Conservation (phyloP, 2,329 filamentous ascomycete genomes). For the Podosphaera aphanis region DNA sequence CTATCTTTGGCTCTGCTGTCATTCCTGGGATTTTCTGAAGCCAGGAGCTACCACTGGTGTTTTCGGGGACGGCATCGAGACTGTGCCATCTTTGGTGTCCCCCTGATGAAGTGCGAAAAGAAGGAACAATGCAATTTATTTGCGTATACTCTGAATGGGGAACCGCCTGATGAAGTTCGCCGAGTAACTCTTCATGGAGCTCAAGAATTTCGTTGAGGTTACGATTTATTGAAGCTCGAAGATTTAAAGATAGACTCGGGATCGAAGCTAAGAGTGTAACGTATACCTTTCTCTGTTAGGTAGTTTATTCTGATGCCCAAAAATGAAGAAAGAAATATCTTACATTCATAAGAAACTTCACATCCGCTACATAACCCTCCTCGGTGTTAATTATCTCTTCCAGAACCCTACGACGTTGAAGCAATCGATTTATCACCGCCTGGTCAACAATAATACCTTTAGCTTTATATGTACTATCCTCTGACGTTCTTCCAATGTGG, state of each 20-base stretch:
- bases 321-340: slow-evolving; percentile 27
- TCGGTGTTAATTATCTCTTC: slow-evolving; percentile 75
- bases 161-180: slow-evolving; percentile 45
- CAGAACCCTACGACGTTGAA: slow-evolving; percentile 55
- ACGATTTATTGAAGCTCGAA: slow-evolving; percentile 50
- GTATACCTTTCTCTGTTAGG: slow-evolving; percentile 32
- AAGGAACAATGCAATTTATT: slow-evolving; percentile 12
- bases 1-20: slow-evolving; percentile 33
- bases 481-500: slow-evolving; percentile 34
- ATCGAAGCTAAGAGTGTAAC: slow-evolving; percentile 52
- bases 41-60: slow-evolving; percentile 19
- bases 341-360: slow-evolving; percentile 73
- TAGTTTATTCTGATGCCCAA: slow-evolving; percentile 20
- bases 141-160: slow-evolving; percentile 43
- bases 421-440: slow-evolving; percentile 43
- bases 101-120: not conserved
- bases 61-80: slow-evolving; percentile 14
- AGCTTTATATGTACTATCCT: slow-evolving; percentile 40
- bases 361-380: slow-evolving; percentile 66
- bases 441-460: slow-evolving; percentile 33
- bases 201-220: slow-evolving; percentile 62
- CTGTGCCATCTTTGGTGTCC: slow-evolving; percentile 25
- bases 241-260: slow-evolving; percentile 36
- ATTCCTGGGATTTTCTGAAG: slow-evolving; percentile 26
- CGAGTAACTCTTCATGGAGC: slow-evolving; percentile 61